Base-by-base conservation (phyloP, 306 rosid species). In the Medicago ruthenica region DNA sequence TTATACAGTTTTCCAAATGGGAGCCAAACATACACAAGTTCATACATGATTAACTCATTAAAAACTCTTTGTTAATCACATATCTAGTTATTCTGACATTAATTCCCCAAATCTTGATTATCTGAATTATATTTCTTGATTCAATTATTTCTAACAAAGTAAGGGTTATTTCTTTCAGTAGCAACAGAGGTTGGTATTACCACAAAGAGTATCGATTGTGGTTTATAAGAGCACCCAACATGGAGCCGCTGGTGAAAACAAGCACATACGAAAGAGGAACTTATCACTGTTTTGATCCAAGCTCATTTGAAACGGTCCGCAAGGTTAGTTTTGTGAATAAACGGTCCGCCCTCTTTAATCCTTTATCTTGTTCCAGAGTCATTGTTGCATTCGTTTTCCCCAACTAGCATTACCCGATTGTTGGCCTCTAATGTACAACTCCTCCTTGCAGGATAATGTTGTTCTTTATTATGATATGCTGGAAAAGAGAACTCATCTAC, bases 221-320 rank as follows among this genome's bases (percentile, higher is more conserved):
- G 98, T 86, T 92, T 63, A 76, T 59, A 54, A 86, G 96, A 74
- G 87, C 84, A 51, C 87, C 97, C 74, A 90, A 88, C 74, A 69
- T 87, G 83, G 99, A 96, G 82, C 98, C 91, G 1, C 89, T 90
- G 27, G 98, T 89, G 16, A 90, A 92, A 84, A 90, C 97, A 20
- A 80, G 71, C 84, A 77, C 93, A 0, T 85, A 85, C 21, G 99
- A 96, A 87, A 87, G 92, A 81, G 98, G 98, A 76, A 90, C 96
- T 8, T 96, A 92, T 78, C 91, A 83, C 81, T 90, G 91, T 81
- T 96, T 96, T 41, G 98, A 96, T 70, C 98, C 98, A 14, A 91
- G 79, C 83, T 53, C 89, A 63, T 90, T 96, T 57, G 99, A 96
- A 86, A 86, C 82, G 0, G 71, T 89, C 74, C 93, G 89, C 22